Percentiles rank a stretch among this genome's conserved stretches.
These are phyloP conservation scores for Rhizoclosmatium globosum DNA, from an alignment of 192 early-diverging fungal species.

Conservation along the genomic window DNA sequence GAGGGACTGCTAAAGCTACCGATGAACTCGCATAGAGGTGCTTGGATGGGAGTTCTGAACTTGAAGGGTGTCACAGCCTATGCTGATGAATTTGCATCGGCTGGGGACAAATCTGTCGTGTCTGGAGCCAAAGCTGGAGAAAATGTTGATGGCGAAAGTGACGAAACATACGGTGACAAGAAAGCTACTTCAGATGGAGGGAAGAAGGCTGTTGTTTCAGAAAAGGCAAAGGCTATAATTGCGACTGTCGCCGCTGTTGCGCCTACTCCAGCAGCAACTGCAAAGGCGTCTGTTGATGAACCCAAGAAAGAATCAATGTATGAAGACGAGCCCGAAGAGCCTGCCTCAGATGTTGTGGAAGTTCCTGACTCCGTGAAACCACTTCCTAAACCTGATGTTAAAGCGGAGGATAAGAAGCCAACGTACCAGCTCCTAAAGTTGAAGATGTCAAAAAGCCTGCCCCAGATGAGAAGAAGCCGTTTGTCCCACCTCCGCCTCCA, in stretches of 20 bases:
- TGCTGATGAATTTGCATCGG: constrained; percentile 16
- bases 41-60: constrained; percentile 23
- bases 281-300: neutral
- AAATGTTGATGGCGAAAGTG: too few relatives aligned
- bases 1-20: neutral
- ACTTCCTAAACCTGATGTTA: neutral
- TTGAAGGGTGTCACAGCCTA: neutral
- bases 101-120: neutral
- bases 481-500: neutral
- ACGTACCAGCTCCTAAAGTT: neutral
- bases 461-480: neutral
- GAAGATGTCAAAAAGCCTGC: neutral
- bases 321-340: neutral
- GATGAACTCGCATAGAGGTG: constrained; percentile 2
- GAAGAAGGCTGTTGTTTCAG: neutral
- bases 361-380: neutral
- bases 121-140: neutral
- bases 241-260: neutral
- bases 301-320: neutral
- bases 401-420: too few relatives aligned
- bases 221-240: too few relatives aligned
- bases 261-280: neutral
- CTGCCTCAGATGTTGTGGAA: neutral
- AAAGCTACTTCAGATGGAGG: neutral
- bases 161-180: too few relatives aligned